Conservation (phyloP, 202 grass and related monocot genomes). For the Zoysia matrella region DNA sequence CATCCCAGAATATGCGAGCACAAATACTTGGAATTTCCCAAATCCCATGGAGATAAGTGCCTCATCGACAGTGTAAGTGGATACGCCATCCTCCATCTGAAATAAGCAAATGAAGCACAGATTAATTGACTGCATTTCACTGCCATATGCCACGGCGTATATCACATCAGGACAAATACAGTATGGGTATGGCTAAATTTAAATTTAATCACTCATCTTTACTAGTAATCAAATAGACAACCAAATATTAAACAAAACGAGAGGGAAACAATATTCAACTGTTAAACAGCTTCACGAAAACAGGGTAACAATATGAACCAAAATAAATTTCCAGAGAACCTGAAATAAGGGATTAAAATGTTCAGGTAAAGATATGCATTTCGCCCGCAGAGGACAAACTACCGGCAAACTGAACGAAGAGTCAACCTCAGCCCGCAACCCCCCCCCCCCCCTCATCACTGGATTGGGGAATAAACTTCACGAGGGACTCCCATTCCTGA, state of each 20-base stretch:
- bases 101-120: slow-evolving; percentile 16
- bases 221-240: not conserved
- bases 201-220: not conserved
- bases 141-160: not conserved
- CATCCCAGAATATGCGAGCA: slow-evolving; percentile 34
- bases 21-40: slow-evolving; percentile 91
- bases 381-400: not conserved
- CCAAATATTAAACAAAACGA: not conserved
- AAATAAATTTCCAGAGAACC: not conserved
- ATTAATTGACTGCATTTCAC: not conserved
- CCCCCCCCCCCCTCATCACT: not conserved
- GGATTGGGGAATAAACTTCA: not conserved
- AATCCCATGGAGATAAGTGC: slow-evolving; percentile 84
- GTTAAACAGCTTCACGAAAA: not conserved
- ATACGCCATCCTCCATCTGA: slow-evolving; percentile 80
- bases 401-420: slow-evolving; percentile 3
- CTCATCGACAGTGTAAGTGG: slow-evolving; percentile 91
- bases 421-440: not conserved
- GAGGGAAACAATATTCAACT: too few relatives aligned
- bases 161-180: not conserved
- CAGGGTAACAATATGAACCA: not conserved
- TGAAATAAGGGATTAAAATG: not conserved
- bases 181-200: not conserved
- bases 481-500: not conserved
- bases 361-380: not conserved